phyloP scores from a whole-genome alignment of 176 grass and related monocot genomes.

The Carex pumila region DNA sequence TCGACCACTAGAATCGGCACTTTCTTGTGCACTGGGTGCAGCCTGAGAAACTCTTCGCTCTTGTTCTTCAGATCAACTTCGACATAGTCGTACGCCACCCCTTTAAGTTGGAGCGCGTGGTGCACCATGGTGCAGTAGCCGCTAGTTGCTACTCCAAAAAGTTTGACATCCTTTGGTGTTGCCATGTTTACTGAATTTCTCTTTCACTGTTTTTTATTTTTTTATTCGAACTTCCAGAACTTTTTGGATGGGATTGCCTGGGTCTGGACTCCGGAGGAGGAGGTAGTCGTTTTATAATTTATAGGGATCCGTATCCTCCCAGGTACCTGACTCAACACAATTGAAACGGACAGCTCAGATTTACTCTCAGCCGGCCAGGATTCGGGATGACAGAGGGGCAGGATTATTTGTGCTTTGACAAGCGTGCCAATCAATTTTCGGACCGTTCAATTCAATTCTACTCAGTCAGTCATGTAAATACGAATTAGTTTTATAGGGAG shows the following conservation, averaged over 20 bases:
- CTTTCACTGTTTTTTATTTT: not conserved
- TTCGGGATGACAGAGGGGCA: too few relatives aligned
- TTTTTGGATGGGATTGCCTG: not conserved
- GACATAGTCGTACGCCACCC: slow-evolving; percentile 15
- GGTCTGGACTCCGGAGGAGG: not conserved
- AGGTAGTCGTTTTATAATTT: not conserved
- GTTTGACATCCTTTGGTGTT: slow-evolving; percentile 25
- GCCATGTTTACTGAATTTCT: not conserved
- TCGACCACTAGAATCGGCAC: slow-evolving; percentile 33
- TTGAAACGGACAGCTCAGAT: not conserved
- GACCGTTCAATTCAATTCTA: too few relatives aligned
- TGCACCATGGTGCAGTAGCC: slow-evolving; percentile 14
- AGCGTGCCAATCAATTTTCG: too few relatives aligned
- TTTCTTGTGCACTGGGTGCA: slow-evolving; percentile 38
- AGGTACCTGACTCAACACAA: too few relatives aligned
- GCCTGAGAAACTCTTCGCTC: slow-evolving; percentile 29
- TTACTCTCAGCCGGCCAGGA: too few relatives aligned
- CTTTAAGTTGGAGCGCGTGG: slow-evolving; percentile 29
- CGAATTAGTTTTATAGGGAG: too few relatives aligned
- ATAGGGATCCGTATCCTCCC: too few relatives aligned
- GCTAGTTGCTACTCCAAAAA: not conserved
- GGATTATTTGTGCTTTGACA: too few relatives aligned
- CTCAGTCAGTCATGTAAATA: too few relatives aligned
- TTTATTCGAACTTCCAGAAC: not conserved
- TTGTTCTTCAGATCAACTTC: slow-evolving; percentile 35